Conservation (phyloP, 805 yeast genomes). For the Teunomyces lycoperdinae region DNA sequence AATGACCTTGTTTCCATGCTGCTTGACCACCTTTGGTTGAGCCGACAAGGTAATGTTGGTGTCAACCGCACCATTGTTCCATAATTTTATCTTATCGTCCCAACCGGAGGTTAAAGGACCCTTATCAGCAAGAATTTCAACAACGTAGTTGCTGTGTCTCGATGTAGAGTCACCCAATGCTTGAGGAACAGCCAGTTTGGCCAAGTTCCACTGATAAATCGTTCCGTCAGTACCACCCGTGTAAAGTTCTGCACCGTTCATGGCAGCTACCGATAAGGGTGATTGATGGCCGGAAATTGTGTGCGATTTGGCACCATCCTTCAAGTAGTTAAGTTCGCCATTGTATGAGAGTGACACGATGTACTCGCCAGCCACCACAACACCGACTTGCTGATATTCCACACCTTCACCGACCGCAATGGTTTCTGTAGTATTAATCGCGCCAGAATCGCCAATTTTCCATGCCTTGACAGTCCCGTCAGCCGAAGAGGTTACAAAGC, state of each 20-base stretch:
- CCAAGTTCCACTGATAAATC: conserved; percentile 56
- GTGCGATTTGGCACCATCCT: conserved; percentile 23
- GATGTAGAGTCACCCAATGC: conserved; percentile 30
- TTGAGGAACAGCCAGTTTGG: conserved; percentile 26
- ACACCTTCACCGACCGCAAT: conserved; percentile 48
- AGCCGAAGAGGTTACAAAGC: conserved; percentile 79
- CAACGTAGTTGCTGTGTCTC: conserved; percentile 66
- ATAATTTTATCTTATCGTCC: conserved; percentile 72
- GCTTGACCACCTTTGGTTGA: conserved; percentile 37
- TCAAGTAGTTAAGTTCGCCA: conserved; percentile 69
- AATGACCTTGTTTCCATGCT: conserved; percentile 24
- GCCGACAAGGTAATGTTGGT: conserved; percentile 14
- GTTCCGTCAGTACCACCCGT: conserved; percentile 87
- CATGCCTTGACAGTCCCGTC: conserved; percentile 73
- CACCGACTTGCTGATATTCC: conserved; percentile 76
- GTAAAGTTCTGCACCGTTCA: conserved; percentile 28
- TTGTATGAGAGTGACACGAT: conserved; percentile 65
- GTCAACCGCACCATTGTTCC: conserved; percentile 21
- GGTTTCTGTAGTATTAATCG: conserved; percentile 35
- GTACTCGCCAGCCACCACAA: conserved; percentile 57
- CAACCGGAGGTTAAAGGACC: conserved; percentile 64
- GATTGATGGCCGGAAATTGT: conserved; percentile 74
- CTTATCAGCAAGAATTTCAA: conserved; percentile 36
- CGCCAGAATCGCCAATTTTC: conserved; percentile 34
- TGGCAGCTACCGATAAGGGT: conserved; percentile 61